A percentile compares a stretch with the other conserved stretches of the same genome.
Conservation (phyloP, 495 filamentous ascomycete genomes). For the Immersiella caudata region DNA sequence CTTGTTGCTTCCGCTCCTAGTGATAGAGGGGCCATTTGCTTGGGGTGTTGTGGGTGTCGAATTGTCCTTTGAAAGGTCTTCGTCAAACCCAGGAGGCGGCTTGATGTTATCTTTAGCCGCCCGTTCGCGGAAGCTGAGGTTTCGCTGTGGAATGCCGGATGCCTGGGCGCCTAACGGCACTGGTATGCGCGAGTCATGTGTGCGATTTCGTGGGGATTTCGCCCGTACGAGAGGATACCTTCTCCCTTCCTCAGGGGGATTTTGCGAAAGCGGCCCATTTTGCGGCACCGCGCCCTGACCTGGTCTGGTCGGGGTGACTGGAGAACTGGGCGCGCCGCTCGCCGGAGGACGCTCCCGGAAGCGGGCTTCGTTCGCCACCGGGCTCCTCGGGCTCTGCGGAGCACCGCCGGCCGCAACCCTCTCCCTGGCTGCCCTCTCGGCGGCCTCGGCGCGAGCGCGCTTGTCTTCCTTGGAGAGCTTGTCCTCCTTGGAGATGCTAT, state of each 20-base stretch:
- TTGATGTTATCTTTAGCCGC: constrained; percentile 44
- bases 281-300: constrained; percentile 15
- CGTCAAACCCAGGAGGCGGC: constrained; percentile 32
- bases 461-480: constrained; percentile 85
- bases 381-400: constrained; percentile 23
- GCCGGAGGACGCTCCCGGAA: constrained; percentile 24
- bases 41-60: constrained; percentile 32
- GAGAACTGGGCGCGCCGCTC: constrained; percentile 10
- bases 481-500: constrained; percentile 53
- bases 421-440: constrained; percentile 61
- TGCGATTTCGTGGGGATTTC: constrained; percentile 33
- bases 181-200: constrained; percentile 35
- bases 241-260: constrained; percentile 40
- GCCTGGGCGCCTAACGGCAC: constrained; percentile 27
- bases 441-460: constrained; percentile 75
- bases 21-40: constrained; percentile 33
- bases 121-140: constrained; percentile 55
- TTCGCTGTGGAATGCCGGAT: constrained; percentile 46
- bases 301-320: constrained; percentile 30
- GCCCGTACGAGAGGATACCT: constrained; percentile 30
- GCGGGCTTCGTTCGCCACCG: constrained; percentile 29
- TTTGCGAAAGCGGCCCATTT: constrained; percentile 40
- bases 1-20: constrained; percentile 51
- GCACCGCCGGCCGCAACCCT: constrained; percentile 37
- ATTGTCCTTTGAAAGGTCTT: constrained; percentile 25